Evolutionary conservation across 2,329 filamentous ascomycete species (phyloP).

Genomic region (Massarina eburnea): DNA sequence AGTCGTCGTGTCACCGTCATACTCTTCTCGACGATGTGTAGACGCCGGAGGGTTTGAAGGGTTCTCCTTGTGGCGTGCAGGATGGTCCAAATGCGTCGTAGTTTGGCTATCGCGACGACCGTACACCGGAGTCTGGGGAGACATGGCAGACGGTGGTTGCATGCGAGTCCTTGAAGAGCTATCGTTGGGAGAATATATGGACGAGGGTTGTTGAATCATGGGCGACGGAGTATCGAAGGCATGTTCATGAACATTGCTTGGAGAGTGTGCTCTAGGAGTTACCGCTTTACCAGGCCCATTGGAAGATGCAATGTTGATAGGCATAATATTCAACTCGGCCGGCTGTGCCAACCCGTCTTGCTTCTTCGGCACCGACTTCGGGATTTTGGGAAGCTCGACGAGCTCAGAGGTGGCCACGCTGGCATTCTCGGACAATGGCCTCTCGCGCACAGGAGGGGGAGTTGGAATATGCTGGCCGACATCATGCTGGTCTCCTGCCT

Average conservation of each 20-base stretch:
- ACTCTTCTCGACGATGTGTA: too few relatives aligned
- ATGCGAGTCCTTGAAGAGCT: constrained; percentile 16
- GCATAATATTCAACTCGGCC: neutral
- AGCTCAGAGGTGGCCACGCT: neutral
- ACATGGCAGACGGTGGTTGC: constrained; percentile 16
- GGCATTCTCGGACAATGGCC: neutral
- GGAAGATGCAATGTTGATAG: neutral
- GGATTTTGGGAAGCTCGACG: constrained; percentile 9
- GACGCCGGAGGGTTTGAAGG: neutral
- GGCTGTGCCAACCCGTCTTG: constrained; percentile 10
- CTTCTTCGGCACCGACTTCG: constrained; percentile 16
- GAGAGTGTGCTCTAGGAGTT: neutral
- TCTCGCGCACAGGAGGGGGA: constrained; percentile 7
- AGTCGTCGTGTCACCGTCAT: constrained; percentile 32
- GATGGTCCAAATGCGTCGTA: constrained; percentile 34
- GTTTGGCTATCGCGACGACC: constrained; percentile 34
- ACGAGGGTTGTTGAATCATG: constrained; percentile 18
- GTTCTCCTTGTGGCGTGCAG: constrained; percentile 9
- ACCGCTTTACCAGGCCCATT: constrained; percentile 8
- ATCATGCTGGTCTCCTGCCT: constrained; percentile 9
- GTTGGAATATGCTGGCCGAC: constrained; percentile 6
- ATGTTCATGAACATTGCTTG: constrained; percentile 11
- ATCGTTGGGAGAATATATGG: constrained; percentile 28
- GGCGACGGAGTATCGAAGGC: constrained; percentile 16
- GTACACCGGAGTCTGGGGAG: constrained; percentile 11